phyloP scores from a whole-genome alignment of 1,284 basidiomycete species.

The Mycena sp. region DNA sequence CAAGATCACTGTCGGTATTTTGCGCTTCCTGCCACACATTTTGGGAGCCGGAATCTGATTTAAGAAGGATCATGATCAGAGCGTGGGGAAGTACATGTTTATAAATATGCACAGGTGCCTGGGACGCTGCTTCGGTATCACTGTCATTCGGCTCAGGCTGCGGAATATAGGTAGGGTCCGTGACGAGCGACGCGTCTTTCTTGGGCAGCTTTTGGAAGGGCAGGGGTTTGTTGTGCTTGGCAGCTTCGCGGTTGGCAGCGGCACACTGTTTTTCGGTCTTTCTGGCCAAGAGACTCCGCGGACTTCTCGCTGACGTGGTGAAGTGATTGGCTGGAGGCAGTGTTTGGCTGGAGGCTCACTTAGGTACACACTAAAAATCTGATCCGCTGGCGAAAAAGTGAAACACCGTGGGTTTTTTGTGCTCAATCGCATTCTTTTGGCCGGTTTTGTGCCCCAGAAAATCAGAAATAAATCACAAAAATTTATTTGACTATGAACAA shows the following conservation, averaged over 20 bases:
- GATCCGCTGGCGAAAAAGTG: conserved; percentile 11
- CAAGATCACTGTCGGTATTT: no score
- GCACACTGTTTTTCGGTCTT: neutral
- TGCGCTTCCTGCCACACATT: no score
- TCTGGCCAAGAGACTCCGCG: neutral
- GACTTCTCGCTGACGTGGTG: no score
- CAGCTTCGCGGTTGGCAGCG: neutral
- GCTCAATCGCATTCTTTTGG: conserved; percentile 14
- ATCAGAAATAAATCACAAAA: conserved; percentile 12
- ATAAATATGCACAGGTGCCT: no score
- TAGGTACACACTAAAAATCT: conserved; percentile 8
- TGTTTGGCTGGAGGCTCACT: neutral
- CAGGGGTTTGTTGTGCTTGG: no score
- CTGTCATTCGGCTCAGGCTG: no score
- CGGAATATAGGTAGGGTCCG: neutral
- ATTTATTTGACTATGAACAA: neutral
- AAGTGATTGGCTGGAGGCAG: no score
- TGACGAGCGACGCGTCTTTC: neutral
- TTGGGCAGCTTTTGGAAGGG: no score
- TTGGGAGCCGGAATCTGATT: no score
- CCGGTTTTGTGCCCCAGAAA: conserved; percentile 11
- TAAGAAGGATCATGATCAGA: no score
- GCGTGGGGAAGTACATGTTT: no score
- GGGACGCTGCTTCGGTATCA: no score
- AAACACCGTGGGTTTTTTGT: conserved; percentile 13